Evolutionary conservation across 2,329 filamentous ascomycete species (phyloP).

Genomic region (Fusarium papillatum): DNA sequence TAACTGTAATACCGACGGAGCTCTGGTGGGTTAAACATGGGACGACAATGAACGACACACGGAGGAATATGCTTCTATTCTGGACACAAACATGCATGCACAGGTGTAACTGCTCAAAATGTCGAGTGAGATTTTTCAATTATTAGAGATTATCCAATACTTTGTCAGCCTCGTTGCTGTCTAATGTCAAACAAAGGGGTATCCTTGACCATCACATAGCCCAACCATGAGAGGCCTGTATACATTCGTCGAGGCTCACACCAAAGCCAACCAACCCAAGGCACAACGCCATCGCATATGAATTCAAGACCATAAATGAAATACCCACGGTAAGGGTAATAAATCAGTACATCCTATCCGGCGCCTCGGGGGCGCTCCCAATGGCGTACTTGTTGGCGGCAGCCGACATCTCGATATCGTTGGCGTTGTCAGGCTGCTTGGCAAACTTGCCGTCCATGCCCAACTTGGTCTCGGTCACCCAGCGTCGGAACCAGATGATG

Average conservation of each 20-base stretch:
- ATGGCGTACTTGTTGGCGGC: constrained; percentile 37
- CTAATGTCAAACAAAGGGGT: constrained; percentile 8
- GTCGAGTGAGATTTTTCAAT: background rate
- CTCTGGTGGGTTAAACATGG: constrained; percentile 1
- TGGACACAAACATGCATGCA: background rate
- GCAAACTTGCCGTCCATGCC: constrained; percentile 59
- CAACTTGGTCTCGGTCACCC: constrained; percentile 62
- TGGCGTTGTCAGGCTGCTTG: constrained; percentile 28
- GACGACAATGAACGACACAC: constrained; percentile 21
- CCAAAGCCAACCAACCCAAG: background rate
- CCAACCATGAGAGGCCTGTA: constrained; percentile 5
- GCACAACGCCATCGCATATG: constrained; percentile 12
- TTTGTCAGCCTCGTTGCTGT: background rate
- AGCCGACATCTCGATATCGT: constrained; percentile 46
- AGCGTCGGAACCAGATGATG: constrained; percentile 64
- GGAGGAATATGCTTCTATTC: background rate
- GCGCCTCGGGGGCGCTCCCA: constrained; percentile 29
- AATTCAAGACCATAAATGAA: background rate
- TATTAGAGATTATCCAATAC: constrained; percentile 7
- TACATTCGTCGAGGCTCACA: background rate
- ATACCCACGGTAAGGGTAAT: background rate
- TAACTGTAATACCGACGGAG: constrained; percentile 24
- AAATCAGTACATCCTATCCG: constrained; percentile 33
- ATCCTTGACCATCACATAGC: constrained; percentile 21
- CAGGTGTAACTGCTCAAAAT: background rate